phyloP scores from a whole-genome alignment of 1,284 basidiomycete genomes.

The Tilletia walkeri region DNA sequence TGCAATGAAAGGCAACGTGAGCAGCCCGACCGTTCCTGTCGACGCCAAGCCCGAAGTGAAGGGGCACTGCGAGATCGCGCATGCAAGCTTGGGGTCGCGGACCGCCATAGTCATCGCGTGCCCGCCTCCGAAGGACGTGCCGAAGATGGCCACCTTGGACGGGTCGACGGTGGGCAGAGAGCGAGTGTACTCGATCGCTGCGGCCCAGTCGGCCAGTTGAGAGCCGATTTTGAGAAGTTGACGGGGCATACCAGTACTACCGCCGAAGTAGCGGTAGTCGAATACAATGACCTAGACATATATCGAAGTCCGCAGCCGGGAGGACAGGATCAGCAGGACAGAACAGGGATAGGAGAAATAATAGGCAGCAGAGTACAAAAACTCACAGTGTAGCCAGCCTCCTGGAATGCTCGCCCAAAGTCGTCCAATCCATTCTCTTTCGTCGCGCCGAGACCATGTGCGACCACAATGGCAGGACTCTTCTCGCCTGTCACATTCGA shows the following conservation, averaged over 20 bases:
- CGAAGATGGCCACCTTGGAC: slow-evolving; percentile 39
- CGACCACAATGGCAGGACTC: slow-evolving; percentile 35
- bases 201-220: slow-evolving; percentile 42
- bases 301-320: neutral
- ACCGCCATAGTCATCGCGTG: slow-evolving; percentile 42
- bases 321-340: neutral
- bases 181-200: slow-evolving; percentile 29
- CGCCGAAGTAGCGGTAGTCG: slow-evolving; percentile 43
- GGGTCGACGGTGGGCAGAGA: slow-evolving; percentile 32
- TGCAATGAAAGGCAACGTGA: slow-evolving; percentile 25
- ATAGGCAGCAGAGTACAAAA: neutral
- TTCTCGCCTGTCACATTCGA: slow-evolving; percentile 5
- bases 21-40: slow-evolving; percentile 23
- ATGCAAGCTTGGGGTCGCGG: slow-evolving; percentile 31
- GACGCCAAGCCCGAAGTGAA: slow-evolving; percentile 41
- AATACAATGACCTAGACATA: slow-evolving; percentile 28
- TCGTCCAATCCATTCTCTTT: slow-evolving; percentile 41
- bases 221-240: slow-evolving; percentile 33
- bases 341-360: neutral
- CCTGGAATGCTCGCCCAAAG: slow-evolving; percentile 28
- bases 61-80: slow-evolving; percentile 42
- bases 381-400: slow-evolving; percentile 28
- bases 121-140: slow-evolving; percentile 43
- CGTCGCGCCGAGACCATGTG: slow-evolving; percentile 37
- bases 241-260: slow-evolving; percentile 31